Conservation (phyloP, 2,329 filamentous ascomycete species). For the Colletotrichum tropicicola region DNA sequence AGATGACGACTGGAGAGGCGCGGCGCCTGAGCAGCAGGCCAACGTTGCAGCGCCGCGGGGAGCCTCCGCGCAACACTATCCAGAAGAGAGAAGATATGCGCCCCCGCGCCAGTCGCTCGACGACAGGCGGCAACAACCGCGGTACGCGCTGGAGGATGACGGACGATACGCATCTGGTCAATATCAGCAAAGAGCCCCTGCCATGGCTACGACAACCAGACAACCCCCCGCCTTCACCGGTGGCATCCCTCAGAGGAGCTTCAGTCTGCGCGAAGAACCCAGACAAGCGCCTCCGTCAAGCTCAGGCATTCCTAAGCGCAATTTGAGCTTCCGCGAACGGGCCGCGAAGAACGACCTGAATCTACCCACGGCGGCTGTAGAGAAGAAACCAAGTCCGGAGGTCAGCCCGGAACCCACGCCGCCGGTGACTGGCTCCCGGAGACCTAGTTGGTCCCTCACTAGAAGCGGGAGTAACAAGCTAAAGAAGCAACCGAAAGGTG, state of each 20-base stretch:
- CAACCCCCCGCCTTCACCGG: neutral
- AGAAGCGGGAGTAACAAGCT: slow-evolving; percentile 67
- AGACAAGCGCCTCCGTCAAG: slow-evolving; percentile 2
- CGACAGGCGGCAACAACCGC: slow-evolving; percentile 37
- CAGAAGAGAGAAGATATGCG: slow-evolving; percentile 39
- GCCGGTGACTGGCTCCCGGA: slow-evolving; percentile 37
- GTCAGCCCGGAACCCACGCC: slow-evolving; percentile 35
- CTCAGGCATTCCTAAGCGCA: slow-evolving; percentile 56
- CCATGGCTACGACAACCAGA: slow-evolving; percentile 34
- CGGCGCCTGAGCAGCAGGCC: slow-evolving; percentile 31
- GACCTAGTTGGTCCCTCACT: slow-evolving; percentile 44
- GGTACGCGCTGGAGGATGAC: slow-evolving; percentile 41
- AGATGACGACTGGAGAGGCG: slow-evolving; percentile 3
- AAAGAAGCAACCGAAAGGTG: slow-evolving; percentile 65
- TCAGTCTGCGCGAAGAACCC: slow-evolving; percentile 31
- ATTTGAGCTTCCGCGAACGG: slow-evolving; percentile 69
- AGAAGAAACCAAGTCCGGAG: slow-evolving; percentile 8
- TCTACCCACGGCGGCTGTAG: slow-evolving; percentile 37
- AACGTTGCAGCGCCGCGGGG: slow-evolving; percentile 35
- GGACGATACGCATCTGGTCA: slow-evolving; percentile 36
- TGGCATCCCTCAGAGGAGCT: slow-evolving; percentile 22
- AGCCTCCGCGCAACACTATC: slow-evolving; percentile 41
- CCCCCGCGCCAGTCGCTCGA: slow-evolving; percentile 33
- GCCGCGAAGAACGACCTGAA: slow-evolving; percentile 55
- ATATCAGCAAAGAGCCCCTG: slow-evolving; percentile 29